A percentile compares a stretch with the other conserved stretches of the same genome.
Evolutionary conservation across 768 basidiomycete genomes (phyloP).

Genomic region (Serendipita sp.): DNA sequence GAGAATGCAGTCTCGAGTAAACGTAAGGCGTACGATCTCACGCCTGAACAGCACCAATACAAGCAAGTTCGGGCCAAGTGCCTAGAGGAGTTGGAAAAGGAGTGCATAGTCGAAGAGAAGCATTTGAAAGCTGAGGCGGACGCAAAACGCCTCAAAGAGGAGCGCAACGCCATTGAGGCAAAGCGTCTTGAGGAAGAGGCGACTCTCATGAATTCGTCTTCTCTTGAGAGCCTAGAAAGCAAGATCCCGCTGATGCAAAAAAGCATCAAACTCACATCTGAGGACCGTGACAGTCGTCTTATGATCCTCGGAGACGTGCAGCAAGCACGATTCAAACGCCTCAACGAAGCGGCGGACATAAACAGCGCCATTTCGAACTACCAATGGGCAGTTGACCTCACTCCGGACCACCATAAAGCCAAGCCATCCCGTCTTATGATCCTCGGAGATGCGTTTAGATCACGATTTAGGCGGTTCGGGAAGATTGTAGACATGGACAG

Average conservation of each 20-base stretch:
- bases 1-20: no score
- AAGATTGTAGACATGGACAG: no score
- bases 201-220: neutral
- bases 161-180: neutral
- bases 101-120: no score
- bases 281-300: neutral
- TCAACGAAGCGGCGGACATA: neutral
- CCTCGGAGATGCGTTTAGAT: neutral
- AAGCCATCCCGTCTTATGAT: neutral
- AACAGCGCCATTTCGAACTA: neutral
- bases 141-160: neutral
- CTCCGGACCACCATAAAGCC: neutral
- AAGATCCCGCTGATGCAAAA: neutral
- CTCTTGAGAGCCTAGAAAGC: no score
- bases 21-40: no score
- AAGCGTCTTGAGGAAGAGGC: neutral
- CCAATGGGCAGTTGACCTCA: neutral
- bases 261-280: neutral
- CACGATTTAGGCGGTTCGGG: neutral
- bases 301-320: neutral
- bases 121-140: neutral
- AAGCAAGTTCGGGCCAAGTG: no score
- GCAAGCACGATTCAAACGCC: neutral
- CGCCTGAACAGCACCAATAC: neutral
- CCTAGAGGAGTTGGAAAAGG: no score